Conservation (phyloP, 306 rosid species). For the Lathyrus aphaca region DNA sequence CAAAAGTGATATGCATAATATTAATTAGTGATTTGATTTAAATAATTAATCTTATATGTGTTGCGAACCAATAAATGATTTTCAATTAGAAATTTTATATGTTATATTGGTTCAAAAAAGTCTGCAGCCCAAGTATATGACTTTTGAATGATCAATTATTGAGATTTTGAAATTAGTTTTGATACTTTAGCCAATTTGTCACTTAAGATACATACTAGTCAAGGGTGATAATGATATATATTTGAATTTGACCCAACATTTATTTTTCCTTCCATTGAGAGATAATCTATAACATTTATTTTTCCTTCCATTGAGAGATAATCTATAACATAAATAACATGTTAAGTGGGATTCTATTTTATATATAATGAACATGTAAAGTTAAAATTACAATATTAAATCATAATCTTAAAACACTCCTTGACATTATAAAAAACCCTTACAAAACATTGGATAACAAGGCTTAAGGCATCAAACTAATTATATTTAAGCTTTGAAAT, state of each 20-base stretch:
- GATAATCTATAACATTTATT: background rate
- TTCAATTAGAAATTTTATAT: background rate
- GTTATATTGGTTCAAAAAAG: background rate
- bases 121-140: background rate
- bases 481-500: too few relatives aligned
- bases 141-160: background rate
- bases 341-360: too few relatives aligned
- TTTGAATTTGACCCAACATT: too few relatives aligned
- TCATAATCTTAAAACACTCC: too few relatives aligned
- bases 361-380: too few relatives aligned
- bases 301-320: background rate
- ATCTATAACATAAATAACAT: background rate
- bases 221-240: background rate
- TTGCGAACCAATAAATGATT: background rate
- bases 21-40: too few relatives aligned
- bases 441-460: too few relatives aligned
- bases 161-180: background rate
- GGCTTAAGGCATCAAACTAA: too few relatives aligned
- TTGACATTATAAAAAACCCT: too few relatives aligned
- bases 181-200: background rate
- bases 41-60: too few relatives aligned
- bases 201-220: background rate
- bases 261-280: background rate
- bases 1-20: too few relatives aligned
- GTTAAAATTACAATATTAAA: too few relatives aligned